Evolutionary conservation across 257 asterid genomes (phyloP).

Genomic region (Henckelia pumila): DNA sequence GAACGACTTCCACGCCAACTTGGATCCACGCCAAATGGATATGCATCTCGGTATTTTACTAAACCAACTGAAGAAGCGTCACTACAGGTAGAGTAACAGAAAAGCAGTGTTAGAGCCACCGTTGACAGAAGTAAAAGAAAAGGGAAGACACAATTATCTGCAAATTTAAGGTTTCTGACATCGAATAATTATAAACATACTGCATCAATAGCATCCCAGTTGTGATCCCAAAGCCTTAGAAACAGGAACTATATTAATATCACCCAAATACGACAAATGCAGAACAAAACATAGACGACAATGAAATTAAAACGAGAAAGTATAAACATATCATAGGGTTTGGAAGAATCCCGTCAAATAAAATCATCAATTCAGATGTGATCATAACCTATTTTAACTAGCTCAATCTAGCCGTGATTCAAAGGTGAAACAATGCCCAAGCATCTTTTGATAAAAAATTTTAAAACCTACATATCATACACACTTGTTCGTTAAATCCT

Average conservation of each 20-base stretch:
- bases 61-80: conserved; percentile 68
- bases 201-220: background rate
- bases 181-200: background rate
- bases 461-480: background rate
- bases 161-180: background rate
- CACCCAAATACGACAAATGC: background rate
- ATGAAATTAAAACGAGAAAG: background rate
- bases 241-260: background rate
- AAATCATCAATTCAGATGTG: too few relatives aligned
- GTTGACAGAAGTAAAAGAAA: conserved; percentile 19
- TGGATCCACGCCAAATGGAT: conserved; percentile 98
- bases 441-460: background rate
- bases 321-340: background rate
- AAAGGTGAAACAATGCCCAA: background rate
- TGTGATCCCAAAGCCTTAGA: background rate
- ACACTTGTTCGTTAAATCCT: background rate
- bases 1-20: conserved; percentile 96
- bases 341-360: background rate
- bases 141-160: background rate
- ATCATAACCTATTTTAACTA: background rate
- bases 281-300: background rate
- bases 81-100: conserved; percentile 44
- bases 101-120: conserved; percentile 18
- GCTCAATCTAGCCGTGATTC: background rate
- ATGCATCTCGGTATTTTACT: conserved; percentile 61